These are phyloP conservation scores for Naematelia aurantialba DNA, from an alignment of 768 basidiomycete genomes.

Conservation along the genomic window DNA sequence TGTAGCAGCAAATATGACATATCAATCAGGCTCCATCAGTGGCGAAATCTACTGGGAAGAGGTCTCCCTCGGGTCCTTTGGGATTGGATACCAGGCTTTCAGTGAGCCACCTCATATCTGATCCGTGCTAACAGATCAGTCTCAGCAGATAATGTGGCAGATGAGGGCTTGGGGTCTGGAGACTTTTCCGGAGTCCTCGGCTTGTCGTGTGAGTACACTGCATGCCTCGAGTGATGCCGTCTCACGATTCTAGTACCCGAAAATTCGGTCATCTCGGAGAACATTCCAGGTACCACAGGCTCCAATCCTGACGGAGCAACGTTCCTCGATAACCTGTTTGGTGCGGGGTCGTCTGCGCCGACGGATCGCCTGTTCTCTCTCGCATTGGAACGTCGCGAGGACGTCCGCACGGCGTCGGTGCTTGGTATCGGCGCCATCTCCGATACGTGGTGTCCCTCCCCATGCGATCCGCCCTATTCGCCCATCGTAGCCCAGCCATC, in stretches of 20 bases:
- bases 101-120: slow-evolving; percentile 20
- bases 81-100: slow-evolving; percentile 47
- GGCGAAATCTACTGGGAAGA: slow-evolving; percentile 49
- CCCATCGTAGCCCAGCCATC: slow-evolving; percentile 44
- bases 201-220: slow-evolving; percentile 32
- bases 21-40: slow-evolving; percentile 33
- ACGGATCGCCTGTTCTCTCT: slow-evolving; percentile 42
- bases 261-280: slow-evolving; percentile 39
- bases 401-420: slow-evolving; percentile 40
- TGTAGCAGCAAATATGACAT: slow-evolving; percentile 28
- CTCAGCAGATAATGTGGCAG: slow-evolving; percentile 30
- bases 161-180: slow-evolving; percentile 42
- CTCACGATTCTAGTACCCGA: slow-evolving; percentile 31
- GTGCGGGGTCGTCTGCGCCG: slow-evolving; percentile 38
- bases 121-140: slow-evolving; percentile 14
- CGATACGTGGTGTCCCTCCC: slow-evolving; percentile 31
- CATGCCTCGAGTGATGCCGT: not conserved
- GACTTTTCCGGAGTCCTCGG: slow-evolving; percentile 46
- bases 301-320: slow-evolving; percentile 48
- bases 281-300: slow-evolving; percentile 43
- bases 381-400: slow-evolving; percentile 43
- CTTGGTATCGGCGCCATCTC: slow-evolving; percentile 41
- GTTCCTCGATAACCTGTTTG: slow-evolving; percentile 49
- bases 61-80: slow-evolving; percentile 38
- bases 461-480: slow-evolving; percentile 38